These are phyloP conservation scores for Onygena corvina DNA, from an alignment of 2,329 filamentous ascomycete genomes.

Conservation along the genomic window DNA sequence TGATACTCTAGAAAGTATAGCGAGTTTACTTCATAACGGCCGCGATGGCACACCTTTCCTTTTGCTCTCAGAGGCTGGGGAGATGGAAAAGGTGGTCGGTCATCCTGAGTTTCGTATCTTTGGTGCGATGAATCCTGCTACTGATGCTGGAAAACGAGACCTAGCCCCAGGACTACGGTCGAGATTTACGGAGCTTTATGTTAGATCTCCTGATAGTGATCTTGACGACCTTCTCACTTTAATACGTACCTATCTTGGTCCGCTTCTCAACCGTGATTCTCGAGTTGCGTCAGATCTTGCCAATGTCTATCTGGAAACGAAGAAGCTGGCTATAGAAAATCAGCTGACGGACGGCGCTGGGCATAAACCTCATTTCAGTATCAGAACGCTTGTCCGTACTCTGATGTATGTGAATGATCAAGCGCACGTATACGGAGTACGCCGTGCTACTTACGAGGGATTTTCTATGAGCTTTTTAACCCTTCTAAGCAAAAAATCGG, in stretches of 20 bases:
- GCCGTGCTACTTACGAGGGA: conserved; percentile 80
- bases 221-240: conserved; percentile 76
- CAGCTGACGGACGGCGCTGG: conserved; percentile 86
- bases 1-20: conserved; percentile 87
- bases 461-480: conserved; percentile 98
- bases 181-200: conserved; percentile 90
- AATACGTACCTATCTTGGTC: conserved; percentile 74
- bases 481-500: conserved; percentile 68
- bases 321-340: conserved; percentile 67
- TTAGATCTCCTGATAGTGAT: conserved; percentile 78
- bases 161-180: conserved; percentile 78
- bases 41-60: conserved; percentile 64
- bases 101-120: conserved; percentile 94
- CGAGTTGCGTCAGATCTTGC: conserved; percentile 70
- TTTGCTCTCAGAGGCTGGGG: conserved; percentile 81
- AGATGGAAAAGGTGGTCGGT: conserved; percentile 76
- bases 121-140: conserved; percentile 97
- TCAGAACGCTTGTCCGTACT: conserved; percentile 82
- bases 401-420: conserved; percentile 81
- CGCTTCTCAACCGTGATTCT: conserved; percentile 57
- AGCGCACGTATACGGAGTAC: conserved; percentile 67
- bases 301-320: conserved; percentile 76
- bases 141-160: conserved; percentile 92
- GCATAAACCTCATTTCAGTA: conserved; percentile 91
- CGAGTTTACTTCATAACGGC: conserved; percentile 69